Percentiles rank a stretch among this genome's conserved stretches.
Evolutionary conservation across 306 rosid genomes (phyloP).

Genomic region (Quercus engelmannii): DNA sequence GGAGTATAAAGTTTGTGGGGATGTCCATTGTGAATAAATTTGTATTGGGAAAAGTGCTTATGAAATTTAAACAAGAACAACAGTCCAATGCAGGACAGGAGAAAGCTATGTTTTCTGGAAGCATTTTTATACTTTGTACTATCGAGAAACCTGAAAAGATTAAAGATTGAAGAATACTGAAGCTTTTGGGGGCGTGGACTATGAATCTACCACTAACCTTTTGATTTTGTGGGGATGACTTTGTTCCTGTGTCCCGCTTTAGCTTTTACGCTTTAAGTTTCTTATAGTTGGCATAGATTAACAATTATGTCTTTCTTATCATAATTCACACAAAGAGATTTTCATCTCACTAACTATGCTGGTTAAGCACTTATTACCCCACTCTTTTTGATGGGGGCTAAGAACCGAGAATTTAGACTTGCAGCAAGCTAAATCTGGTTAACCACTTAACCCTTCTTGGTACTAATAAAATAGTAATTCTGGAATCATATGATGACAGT

Average conservation of each 20-base stretch:
- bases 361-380: background rate
- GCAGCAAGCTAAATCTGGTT: too few species aligned
- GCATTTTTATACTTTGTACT: constrained; percentile 15
- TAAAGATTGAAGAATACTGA: constrained; percentile 20
- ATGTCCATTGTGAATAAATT: background rate
- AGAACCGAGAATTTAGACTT: too few species aligned
- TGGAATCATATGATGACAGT: too few species aligned
- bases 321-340: constrained; percentile 22
- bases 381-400: too few species aligned
- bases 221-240: constrained; percentile 10
- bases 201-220: constrained; percentile 23
- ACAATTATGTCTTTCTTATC: constrained; percentile 32
- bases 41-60: background rate
- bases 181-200: constrained; percentile 23
- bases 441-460: too few species aligned
- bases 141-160: constrained; percentile 10
- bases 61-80: background rate
- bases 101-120: constrained; percentile 10
- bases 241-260: constrained; percentile 34
- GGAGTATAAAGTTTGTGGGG: background rate
- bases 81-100: constrained; percentile 9
- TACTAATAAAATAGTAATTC: too few species aligned
- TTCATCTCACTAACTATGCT: constrained; percentile 37
- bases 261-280: constrained; percentile 27
- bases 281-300: constrained; percentile 27